Base-by-base conservation (phyloP, 1,284 basidiomycete genomes). In the Thelephora terrestris region DNA sequence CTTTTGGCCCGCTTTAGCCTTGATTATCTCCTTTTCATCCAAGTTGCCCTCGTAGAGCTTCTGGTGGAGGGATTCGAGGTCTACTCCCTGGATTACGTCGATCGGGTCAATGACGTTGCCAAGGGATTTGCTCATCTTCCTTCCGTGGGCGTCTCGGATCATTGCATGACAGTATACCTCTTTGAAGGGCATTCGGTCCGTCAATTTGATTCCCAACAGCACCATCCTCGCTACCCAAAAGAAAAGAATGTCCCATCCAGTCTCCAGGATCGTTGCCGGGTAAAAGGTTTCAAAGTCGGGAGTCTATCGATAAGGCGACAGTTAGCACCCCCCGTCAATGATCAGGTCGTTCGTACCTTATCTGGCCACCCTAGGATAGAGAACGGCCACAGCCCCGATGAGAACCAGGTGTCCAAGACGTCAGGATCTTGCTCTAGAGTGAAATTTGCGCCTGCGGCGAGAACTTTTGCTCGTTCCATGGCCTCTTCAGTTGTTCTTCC, bases 191-290 rank as follows among this genome's bases (percentile, higher is more conserved):
- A 99, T 79, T 61, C 86, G 67, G 44, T 78, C 93, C 0, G 96
- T 99, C 45, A 97, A 79, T 53, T 88, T 79, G 61, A 94, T 73
- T 48, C 96, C 95, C 36, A 99, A 83, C 64, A 99, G 75, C 51
- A 91, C 94, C 96, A 99, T 99, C 46, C 94, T 85, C 6, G 96
- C 94, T 18, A 99, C 94, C 96, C 96, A 99, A 81, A 99, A 98
- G 78, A 96, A 96, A 34, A 99, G 69, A 58, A 98, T 99, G 58
- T 99, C 96, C 94, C 96, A 99, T 43, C 96, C 96, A 0, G 96
- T 99, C 69, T 99, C 96, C 43, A 98, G 80, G 43, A 99, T 60
- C 18, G 85, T 81, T 7, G 91, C 73, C 1, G 96, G 96, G 68
- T 95, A 99, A 72, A 90, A 99, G 48, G 74, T 69, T 55, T 81